These are phyloP conservation scores for Spencermartinsiella europaea DNA, from an alignment of 805 yeast genomes.

Conservation along the genomic window DNA sequence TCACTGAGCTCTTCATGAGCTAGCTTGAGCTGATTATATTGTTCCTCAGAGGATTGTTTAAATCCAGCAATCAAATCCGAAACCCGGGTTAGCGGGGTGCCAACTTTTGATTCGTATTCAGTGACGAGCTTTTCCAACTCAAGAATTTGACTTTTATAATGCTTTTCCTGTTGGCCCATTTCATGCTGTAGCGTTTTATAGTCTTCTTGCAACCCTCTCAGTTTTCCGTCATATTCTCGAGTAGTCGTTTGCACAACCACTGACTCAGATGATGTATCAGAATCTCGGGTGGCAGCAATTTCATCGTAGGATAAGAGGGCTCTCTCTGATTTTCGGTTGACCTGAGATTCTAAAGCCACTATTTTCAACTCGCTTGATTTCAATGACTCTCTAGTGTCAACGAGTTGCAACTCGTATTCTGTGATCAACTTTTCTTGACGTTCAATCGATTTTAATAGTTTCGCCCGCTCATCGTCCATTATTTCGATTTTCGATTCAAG, in stretches of 20 bases:
- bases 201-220: slow-evolving; percentile 5
- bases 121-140: slow-evolving; percentile 16
- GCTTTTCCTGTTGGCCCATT: slow-evolving; percentile 7
- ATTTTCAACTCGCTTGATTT: slow-evolving; percentile 2
- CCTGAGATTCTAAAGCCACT: not conserved
- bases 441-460: slow-evolving; percentile 29
- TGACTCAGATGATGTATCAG: not conserved
- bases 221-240: not conserved
- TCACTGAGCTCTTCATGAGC: slow-evolving; percentile 27
- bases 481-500: slow-evolving; percentile 24
- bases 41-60: slow-evolving; percentile 16
- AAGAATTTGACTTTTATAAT: slow-evolving; percentile 11
- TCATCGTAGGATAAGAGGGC: not conserved
- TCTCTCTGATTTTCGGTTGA: not conserved
- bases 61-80: slow-evolving; percentile 16
- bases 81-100: slow-evolving; percentile 9
- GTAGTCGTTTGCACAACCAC: not conserved
- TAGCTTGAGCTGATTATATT: slow-evolving; percentile 20
- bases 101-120: slow-evolving; percentile 11
- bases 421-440: slow-evolving; percentile 28
- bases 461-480: slow-evolving; percentile 28
- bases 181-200: slow-evolving; percentile 14
- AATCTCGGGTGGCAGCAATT: not conserved
- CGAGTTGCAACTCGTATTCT: slow-evolving; percentile 19
- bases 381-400: slow-evolving; percentile 6